Base-by-base conservation (phyloP, 352 stramenopile species). In the Salisapilia sapeloensis region DNA sequence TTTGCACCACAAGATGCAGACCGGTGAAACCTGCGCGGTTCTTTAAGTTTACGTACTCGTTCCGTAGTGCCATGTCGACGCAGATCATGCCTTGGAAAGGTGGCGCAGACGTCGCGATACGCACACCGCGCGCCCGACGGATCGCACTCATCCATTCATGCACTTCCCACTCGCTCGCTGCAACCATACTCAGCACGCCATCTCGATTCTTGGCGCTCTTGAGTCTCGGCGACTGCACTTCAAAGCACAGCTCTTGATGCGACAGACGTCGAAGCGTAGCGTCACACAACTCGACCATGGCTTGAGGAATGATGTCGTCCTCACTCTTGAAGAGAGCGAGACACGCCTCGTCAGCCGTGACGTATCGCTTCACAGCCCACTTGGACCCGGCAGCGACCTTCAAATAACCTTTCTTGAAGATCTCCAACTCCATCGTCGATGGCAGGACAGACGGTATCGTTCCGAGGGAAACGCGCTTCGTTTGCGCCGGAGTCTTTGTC, bases 81-180 rank as follows among this genome's bases (percentile, higher is more conserved):
- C 75, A 92, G 40, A 91, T 91, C 76, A 91, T 91, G 36, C 86
- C 84, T 44, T 85, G 70, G 43, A 78, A 85, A 4, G 72, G 59
- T 30, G 66, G 55, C 10, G 46, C 61, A 6, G 65, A 60, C 20
- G 72, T 91, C 17, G 57, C 60, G 29, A 86, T 60, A 31, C 76
- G 76, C 19, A 91, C 72, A 5, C 74, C 65, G 7, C 64, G 62
- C 10, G 95, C 74, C 44, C 87, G 83, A 30, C 76, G 69, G 32
- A 85, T 83, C 7, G 76, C 76, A 3, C 60, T 42, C 76, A 91
- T 91, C 76, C 76, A 91, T 33, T 89, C 70, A 33, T 89, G 72
- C 10, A 89, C 70, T 26, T 86, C 70, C 23, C 81, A 56, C 39
- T 91, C 76, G 4, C 60, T 79, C 20, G 87, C 76, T 0, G 76